phyloP scores from a whole-genome alignment of 2,329 filamentous ascomycete genomes.

The Pestalotiopsis sp. region DNA sequence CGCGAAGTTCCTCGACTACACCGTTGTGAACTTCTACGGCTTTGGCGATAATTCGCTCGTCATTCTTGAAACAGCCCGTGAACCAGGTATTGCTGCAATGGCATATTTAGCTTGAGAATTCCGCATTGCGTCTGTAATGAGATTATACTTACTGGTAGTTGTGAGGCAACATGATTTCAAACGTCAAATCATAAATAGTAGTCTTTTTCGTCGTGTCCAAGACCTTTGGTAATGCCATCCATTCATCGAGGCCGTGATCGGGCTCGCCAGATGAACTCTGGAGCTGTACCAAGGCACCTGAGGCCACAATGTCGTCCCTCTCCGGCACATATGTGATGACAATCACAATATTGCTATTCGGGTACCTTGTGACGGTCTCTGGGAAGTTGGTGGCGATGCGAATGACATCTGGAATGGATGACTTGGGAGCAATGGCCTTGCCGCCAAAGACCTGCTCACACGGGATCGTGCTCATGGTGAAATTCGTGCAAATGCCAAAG shows the following conservation, averaged over 20 bases:
- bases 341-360: slow-evolving; percentile 20
- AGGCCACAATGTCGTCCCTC: slow-evolving; percentile 16
- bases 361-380: slow-evolving; percentile 17
- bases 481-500: slow-evolving; percentile 16
- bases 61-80: slow-evolving; percentile 18
- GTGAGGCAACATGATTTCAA: slow-evolving; percentile 20
- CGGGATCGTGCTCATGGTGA: slow-evolving; percentile 28
- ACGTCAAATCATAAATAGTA: slow-evolving; percentile 19
- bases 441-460: slow-evolving; percentile 25
- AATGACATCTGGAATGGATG: slow-evolving; percentile 14
- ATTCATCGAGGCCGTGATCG: slow-evolving; percentile 20
- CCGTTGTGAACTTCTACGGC: slow-evolving; percentile 16
- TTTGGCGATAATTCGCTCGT: slow-evolving; percentile 17
- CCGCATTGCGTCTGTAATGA: not conserved
- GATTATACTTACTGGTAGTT: slow-evolving; percentile 14
- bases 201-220: slow-evolving; percentile 21
- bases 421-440: slow-evolving; percentile 18
- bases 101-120: too few species aligned
- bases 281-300: slow-evolving; percentile 17
- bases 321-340: slow-evolving; percentile 21
- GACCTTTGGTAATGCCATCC: slow-evolving; percentile 17
- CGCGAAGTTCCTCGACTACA: slow-evolving; percentile 10
- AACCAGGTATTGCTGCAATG: slow-evolving; percentile 12
- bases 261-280: slow-evolving; percentile 19
- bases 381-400: slow-evolving; percentile 16